These are phyloP conservation scores for Pseudopithomyces chartarum DNA, from an alignment of 2,329 filamentous ascomycete genomes.

Conservation along the genomic window DNA sequence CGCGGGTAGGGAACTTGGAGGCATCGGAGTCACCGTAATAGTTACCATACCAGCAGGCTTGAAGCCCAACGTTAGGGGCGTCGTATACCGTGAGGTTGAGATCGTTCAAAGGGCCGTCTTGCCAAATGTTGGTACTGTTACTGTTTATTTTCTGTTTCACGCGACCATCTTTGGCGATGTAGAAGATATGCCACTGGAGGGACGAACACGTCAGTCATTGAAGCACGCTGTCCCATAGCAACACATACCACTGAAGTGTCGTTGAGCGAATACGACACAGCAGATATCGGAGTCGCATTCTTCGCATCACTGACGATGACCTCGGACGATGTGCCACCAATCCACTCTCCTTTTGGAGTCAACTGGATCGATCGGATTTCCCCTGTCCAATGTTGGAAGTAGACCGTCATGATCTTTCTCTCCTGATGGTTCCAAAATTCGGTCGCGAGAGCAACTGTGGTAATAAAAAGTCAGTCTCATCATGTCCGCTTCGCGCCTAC, in stretches of 20 bases:
- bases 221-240: background rate
- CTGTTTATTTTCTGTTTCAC: constrained; percentile 47
- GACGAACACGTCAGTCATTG: background rate
- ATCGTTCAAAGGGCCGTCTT: constrained; percentile 59
- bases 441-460: constrained; percentile 46
- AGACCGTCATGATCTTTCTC: constrained; percentile 49
- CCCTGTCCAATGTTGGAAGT: constrained; percentile 52
- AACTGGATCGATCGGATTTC: constrained; percentile 50
- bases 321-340: constrained; percentile 46
- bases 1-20: constrained; percentile 41
- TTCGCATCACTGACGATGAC: constrained; percentile 51
- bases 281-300: constrained; percentile 49
- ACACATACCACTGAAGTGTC: constrained; percentile 41
- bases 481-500: no score
- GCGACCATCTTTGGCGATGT: constrained; percentile 47
- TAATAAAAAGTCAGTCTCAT: no score
- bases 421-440: constrained; percentile 48
- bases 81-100: constrained; percentile 86
- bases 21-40: constrained; percentile 49
- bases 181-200: constrained; percentile 47
- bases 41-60: constrained; percentile 80
- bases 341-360: constrained; percentile 42
- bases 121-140: constrained; percentile 48
- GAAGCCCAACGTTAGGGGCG: constrained; percentile 84
- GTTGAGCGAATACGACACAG: constrained; percentile 47